phyloP scores from a whole-genome alignment of 495 filamentous ascomycete species.

The Podospora pseudocomata region DNA sequence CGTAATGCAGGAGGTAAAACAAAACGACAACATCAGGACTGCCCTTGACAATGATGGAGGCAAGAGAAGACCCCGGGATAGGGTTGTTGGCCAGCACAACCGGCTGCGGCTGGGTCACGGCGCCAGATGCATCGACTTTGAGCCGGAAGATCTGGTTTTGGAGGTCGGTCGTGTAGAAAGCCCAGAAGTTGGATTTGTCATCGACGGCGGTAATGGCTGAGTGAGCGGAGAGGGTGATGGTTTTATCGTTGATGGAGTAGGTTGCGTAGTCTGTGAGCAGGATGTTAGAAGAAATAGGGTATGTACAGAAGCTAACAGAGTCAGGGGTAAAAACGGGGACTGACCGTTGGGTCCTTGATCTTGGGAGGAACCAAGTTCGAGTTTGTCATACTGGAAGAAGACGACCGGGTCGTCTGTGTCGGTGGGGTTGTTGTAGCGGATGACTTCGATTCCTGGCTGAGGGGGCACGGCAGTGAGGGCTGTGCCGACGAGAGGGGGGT shows the following conservation, averaged over 20 bases:
- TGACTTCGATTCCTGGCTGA: slow-evolving; percentile 9
- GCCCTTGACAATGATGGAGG: background rate
- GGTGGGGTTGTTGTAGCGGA: background rate
- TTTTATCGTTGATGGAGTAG: slow-evolving; percentile 8
- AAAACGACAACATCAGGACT: background rate
- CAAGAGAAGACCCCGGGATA: background rate
- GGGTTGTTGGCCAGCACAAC: background rate
- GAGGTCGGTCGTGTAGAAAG: slow-evolving; percentile 7
- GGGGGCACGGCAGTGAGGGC: slow-evolving; percentile 6
- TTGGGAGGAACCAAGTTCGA: slow-evolving; percentile 10
- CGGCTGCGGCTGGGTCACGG: background rate
- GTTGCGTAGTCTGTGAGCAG: slow-evolving; percentile 9
- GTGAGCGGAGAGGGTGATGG: slow-evolving; percentile 2
- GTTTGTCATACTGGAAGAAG: slow-evolving; percentile 13
- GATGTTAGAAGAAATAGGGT: background rate
- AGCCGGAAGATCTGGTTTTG: slow-evolving; percentile 3
- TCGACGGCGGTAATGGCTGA: slow-evolving; percentile 6
- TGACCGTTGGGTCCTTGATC: slow-evolving; percentile 3
- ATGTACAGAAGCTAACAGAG: background rate
- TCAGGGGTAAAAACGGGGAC: background rate
- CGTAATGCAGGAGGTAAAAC: slow-evolving; percentile 11
- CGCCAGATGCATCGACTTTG: slow-evolving; percentile 2
- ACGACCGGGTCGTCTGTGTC: background rate
- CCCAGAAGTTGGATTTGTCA: slow-evolving; percentile 10
- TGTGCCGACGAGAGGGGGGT: slow-evolving; percentile 9